phyloP scores from a whole-genome alignment of 2,329 filamentous ascomycete genomes.

The Coniochaeta hoffmannii region DNA sequence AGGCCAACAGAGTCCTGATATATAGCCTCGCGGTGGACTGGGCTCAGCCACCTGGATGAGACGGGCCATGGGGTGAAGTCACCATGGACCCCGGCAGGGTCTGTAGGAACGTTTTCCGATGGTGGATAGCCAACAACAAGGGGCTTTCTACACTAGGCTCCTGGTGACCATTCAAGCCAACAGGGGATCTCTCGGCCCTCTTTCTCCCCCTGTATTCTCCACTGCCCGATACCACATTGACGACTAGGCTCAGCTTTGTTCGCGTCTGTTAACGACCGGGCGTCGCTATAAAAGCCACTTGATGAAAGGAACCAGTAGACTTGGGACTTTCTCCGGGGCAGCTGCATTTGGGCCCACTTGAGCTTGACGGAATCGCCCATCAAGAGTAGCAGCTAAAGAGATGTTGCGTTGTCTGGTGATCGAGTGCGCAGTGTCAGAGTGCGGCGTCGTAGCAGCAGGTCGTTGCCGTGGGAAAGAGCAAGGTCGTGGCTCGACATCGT shows the following conservation, averaged over 20 bases:
- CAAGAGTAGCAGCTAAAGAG: background rate
- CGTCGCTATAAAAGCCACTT: background rate
- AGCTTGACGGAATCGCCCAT: background rate
- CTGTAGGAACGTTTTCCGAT: background rate
- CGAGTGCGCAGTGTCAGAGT: background rate
- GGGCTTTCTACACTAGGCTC: background rate
- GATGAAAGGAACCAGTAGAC: constrained; percentile 1
- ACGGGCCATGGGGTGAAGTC: background rate
- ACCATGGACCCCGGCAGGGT: background rate
- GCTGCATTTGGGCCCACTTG: background rate
- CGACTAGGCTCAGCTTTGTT: constrained; percentile 1
- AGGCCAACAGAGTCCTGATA: constrained; percentile 3
- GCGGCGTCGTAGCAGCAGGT: background rate
- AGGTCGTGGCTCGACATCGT: background rate
- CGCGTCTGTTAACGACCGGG: background rate
- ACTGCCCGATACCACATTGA: background rate
- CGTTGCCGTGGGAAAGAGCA: background rate
- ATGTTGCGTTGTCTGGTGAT: background rate
- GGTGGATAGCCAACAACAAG: background rate
- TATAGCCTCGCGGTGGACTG: background rate
- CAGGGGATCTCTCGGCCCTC: background rate
- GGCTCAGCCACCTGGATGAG: background rate
- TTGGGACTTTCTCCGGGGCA: background rate
- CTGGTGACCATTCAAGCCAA: background rate
- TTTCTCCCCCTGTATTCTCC: background rate